Conservation (phyloP, 2,329 filamentous ascomycete species). For the Penicillium sp. region DNA sequence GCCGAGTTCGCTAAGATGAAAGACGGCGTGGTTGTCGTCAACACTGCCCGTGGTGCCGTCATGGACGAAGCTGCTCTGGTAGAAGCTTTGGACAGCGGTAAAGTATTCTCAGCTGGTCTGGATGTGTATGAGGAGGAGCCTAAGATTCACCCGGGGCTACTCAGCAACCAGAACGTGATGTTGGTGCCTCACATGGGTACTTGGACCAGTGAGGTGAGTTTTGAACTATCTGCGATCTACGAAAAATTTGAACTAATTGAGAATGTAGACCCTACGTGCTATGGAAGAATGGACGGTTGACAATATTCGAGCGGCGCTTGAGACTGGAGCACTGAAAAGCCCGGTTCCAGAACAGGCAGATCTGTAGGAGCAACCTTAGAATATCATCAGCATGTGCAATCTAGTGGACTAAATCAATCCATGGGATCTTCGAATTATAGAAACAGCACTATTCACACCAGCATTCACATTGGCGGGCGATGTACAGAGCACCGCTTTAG, state of each 20-base stretch:
- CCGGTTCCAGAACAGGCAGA: conserved; percentile 72
- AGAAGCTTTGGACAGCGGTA: conserved; percentile 67
- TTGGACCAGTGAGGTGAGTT: conserved; percentile 65
- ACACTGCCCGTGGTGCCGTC: conserved; percentile 79
- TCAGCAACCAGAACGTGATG: conserved; percentile 70
- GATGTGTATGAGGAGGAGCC: conserved; percentile 87
- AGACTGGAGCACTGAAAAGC: conserved; percentile 64
- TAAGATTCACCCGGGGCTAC: conserved; percentile 69
- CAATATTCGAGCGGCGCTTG: conserved; percentile 67
- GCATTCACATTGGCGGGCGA: no score
- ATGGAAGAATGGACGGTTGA: conserved; percentile 77
- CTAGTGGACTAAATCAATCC: no score
- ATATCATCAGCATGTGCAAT: no score
- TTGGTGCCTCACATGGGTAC: conserved; percentile 87
- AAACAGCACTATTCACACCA: no score
- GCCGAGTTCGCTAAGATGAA: conserved; percentile 77
- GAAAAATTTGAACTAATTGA: not conserved
- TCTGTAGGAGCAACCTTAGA: conserved; percentile 27
- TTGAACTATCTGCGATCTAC: not conserved
- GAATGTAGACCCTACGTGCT: conserved; percentile 51
- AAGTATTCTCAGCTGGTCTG: conserved; percentile 70
- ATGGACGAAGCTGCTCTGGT: conserved; percentile 82
- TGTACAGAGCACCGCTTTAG: no score
- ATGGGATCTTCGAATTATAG: no score
- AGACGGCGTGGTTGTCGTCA: conserved; percentile 72